Percentiles rank a stretch among this genome's conserved stretches.
These are phyloP conservation scores for Epichloe baconii DNA, from an alignment of 2,329 filamentous ascomycete species.

Conservation along the genomic window DNA sequence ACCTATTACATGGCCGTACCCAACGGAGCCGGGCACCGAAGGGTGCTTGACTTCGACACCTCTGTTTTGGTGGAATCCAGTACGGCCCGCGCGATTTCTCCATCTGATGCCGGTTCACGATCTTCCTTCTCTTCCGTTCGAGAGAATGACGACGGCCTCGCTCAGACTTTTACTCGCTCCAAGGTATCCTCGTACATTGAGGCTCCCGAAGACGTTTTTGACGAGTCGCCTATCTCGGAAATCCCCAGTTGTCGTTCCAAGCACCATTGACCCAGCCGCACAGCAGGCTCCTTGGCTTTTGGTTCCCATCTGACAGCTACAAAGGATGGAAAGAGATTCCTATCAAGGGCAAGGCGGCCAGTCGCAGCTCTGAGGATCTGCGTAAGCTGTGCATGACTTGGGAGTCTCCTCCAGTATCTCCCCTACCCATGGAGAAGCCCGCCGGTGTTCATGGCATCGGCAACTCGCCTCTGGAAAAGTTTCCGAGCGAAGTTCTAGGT, in stretches of 20 bases:
- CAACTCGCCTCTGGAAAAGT: slow-evolving; percentile 46
- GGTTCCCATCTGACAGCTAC: slow-evolving; percentile 45
- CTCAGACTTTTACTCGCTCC: slow-evolving; percentile 50
- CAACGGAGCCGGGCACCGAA: slow-evolving; percentile 15
- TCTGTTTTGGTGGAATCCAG: slow-evolving; percentile 22
- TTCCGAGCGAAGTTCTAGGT: slow-evolving; percentile 62
- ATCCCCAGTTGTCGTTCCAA: slow-evolving; percentile 32
- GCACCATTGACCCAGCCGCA: slow-evolving; percentile 41
- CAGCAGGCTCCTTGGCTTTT: slow-evolving; percentile 44
- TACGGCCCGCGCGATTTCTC: slow-evolving; percentile 25
- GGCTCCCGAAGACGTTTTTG: slow-evolving; percentile 37
- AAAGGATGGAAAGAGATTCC: slow-evolving; percentile 51
- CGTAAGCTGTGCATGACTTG: slow-evolving; percentile 42
- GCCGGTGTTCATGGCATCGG: slow-evolving; percentile 26
- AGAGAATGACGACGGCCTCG: slow-evolving; percentile 44
- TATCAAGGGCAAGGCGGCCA: slow-evolving; percentile 44
- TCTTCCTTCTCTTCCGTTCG: slow-evolving; percentile 51
- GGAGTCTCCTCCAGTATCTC: slow-evolving; percentile 27
- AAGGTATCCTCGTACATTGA: slow-evolving; percentile 47
- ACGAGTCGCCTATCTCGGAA: slow-evolving; percentile 30
- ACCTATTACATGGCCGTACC: slow-evolving; percentile 15
- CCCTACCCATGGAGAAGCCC: slow-evolving; percentile 19
- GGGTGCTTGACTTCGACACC: slow-evolving; percentile 21
- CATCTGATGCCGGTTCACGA: slow-evolving; percentile 28
- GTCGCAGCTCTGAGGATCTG: slow-evolving; percentile 48